Conservation (phyloP, 164 flowering plant species). For the Akebia trifoliata region DNA sequence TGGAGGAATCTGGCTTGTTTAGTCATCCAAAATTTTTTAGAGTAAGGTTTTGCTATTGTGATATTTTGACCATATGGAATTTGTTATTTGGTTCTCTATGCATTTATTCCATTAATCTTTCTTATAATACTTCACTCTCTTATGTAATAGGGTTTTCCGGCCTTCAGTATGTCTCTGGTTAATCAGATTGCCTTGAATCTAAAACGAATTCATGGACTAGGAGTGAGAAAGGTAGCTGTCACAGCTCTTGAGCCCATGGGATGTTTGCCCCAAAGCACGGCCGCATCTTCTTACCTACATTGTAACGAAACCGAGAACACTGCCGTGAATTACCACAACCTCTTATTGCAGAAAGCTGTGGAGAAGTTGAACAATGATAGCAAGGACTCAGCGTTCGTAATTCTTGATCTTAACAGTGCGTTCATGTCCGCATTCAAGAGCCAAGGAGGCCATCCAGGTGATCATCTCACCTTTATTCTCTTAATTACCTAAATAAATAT, state of each 20-base stretch:
- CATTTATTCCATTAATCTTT: not conserved
- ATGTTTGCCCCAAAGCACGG: conserved; percentile 53
- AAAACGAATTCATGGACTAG: conserved; percentile 37
- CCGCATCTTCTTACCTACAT: conserved; percentile 24
- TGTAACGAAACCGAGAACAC: conserved; percentile 45
- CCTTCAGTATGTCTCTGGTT: conserved; percentile 45
- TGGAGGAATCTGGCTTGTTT: no score
- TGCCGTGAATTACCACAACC: conserved; percentile 47
- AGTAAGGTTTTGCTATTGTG: no score
- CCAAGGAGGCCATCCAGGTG: conserved; percentile 31
- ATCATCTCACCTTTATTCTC: not conserved
- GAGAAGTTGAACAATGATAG: conserved; percentile 38
- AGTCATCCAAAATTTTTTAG: no score
- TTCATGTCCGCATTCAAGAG: conserved; percentile 40
- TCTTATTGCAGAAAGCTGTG: conserved; percentile 43
- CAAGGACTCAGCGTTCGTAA: conserved; percentile 24
- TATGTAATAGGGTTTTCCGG: conserved; percentile 32
- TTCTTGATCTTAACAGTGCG: conserved; percentile 50
- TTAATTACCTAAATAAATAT: no score
- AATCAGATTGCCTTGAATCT: conserved; percentile 45
- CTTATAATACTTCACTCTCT: not conserved
- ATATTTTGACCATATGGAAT: no score
- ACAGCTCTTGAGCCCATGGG: conserved; percentile 55
- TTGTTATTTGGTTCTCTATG: no score
- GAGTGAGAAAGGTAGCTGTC: conserved; percentile 49